phyloP scores from a whole-genome alignment of 2,329 filamentous ascomycete genomes.

The Drechslerella stenobrocha region DNA sequence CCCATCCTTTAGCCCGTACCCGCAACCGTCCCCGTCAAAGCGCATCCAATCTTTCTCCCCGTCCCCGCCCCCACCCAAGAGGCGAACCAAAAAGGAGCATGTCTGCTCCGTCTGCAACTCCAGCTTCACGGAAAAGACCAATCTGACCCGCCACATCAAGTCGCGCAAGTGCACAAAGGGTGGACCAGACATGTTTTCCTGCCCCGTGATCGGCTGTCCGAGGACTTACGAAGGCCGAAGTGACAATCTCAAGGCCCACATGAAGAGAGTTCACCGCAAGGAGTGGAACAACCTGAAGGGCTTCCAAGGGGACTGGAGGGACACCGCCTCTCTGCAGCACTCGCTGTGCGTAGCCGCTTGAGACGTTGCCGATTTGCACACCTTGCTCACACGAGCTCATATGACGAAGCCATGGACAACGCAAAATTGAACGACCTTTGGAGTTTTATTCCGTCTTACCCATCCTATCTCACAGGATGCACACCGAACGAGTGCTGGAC shows the following conservation, averaged over 20 bases:
- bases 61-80: slow-evolving; percentile 32
- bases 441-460: too few species aligned
- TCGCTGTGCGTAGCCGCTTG: slow-evolving; percentile 11
- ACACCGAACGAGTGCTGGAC: too few species aligned
- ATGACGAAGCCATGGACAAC: too few species aligned
- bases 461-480: too few species aligned
- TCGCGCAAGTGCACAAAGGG: slow-evolving; percentile 34
- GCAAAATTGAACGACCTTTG: too few species aligned
- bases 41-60: slow-evolving; percentile 27
- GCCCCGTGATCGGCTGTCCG: slow-evolving; percentile 32
- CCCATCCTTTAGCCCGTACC: slow-evolving; percentile 10
- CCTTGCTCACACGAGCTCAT: too few species aligned
- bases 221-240: slow-evolving; percentile 41
- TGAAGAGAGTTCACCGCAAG: slow-evolving; percentile 45
- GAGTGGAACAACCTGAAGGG: slow-evolving; percentile 38
- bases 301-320: slow-evolving; percentile 38
- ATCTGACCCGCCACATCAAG: slow-evolving; percentile 42
- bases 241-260: slow-evolving; percentile 46
- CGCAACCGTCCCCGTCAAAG: slow-evolving; percentile 14
- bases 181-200: slow-evolving; percentile 43
- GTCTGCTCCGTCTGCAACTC: slow-evolving; percentile 31
- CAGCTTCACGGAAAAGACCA: slow-evolving; percentile 43
- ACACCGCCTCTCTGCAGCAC: slow-evolving; percentile 14
- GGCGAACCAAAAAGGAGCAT: slow-evolving; percentile 26
- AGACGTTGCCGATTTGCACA: too few species aligned